Percentiles rank a stretch among this genome's conserved stretches.
These are phyloP conservation scores for Melampsora medusae DNA, from an alignment of 1,284 basidiomycete species.

Conservation along the genomic window DNA sequence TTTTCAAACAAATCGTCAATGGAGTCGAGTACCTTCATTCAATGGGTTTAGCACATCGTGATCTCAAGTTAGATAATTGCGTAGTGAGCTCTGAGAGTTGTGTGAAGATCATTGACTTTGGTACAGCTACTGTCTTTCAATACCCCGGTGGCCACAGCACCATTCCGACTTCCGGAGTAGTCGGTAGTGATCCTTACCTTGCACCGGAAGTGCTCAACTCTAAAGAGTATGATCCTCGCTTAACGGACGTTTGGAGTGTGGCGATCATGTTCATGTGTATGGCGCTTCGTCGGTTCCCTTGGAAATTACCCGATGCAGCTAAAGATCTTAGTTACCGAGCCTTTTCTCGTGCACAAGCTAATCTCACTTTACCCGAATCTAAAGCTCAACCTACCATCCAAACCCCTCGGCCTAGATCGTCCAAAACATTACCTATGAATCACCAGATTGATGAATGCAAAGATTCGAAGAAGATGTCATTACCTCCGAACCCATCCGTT, in stretches of 20 bases:
- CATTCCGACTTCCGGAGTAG: constrained; percentile 75
- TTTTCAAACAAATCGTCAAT: constrained; percentile 96
- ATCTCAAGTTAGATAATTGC: constrained; percentile 99
- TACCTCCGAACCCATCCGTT: neutral
- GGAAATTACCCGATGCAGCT: constrained; percentile 96
- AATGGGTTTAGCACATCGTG: constrained; percentile 94
- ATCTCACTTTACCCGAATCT: neutral
- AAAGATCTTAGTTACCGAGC: constrained; percentile 84
- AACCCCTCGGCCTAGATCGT: neutral
- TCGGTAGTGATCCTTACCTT: constrained; percentile 96
- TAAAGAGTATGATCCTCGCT: constrained; percentile 85
- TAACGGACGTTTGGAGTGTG: constrained; percentile 97
- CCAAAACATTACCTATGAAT: neutral
- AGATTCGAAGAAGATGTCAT: neutral
- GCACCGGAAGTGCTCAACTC: constrained; percentile 86
- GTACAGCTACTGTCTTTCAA: constrained; percentile 97
- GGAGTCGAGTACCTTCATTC: constrained; percentile 97
- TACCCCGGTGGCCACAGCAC: constrained; percentile 89
- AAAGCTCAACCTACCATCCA: neutral
- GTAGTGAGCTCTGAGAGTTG: constrained; percentile 93
- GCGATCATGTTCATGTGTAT: constrained; percentile 99
- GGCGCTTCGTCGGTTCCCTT: constrained; percentile 94
- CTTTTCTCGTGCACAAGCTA: constrained; percentile 62
- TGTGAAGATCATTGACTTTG: constrained; percentile 99
- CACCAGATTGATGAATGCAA: neutral